Base-by-base conservation (phyloP, 2,329 filamentous ascomycete species). In the Colletotrichum somersetense region DNA sequence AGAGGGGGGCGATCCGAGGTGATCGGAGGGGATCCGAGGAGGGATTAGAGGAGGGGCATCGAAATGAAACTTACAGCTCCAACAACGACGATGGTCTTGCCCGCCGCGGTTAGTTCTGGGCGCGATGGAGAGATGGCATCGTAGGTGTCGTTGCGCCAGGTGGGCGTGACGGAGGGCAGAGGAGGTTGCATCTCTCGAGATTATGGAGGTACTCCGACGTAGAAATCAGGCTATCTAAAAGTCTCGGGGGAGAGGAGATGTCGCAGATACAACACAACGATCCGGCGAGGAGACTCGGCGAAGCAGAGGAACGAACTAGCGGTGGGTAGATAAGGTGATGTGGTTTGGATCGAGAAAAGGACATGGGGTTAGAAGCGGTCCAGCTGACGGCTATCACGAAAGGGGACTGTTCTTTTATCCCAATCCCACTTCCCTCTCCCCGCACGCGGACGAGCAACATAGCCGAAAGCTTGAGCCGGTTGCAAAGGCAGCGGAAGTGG, bases 61-160 rank as follows among this genome's bases (percentile, higher is more conserved):
- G 8, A 52, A 1, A 44, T 35, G 1, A 0, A 85, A 87, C 1
- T 87, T 88, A 33, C 87, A 90, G 69, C 69, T 50, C 92, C 92
- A 1, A 89, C 91, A 77, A 94, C 89, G 14, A 94, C 83, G 8
- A 92, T 88, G 0, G 86, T 90, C 40, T 79, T 79, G 33, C 84
- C 84, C 5, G 78, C 76, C 62, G 86, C 83, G 12, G 78, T 82
- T 10, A 85, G 75, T 72, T 82, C 80, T 0, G 81, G 79, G 0
- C 80, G 78, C 0, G 73, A 59, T 1, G 83, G 79, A 0, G 78
- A 81, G 72, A 86, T 84, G 72, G 78, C 75, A 0, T 80, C 75
- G 71, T 86, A 86, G 0, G 81, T 75, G n/a, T 75, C 73, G 0
- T 71, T 78, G 74, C 84, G 83, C 69, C 69, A 72, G 18, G 66